These are phyloP conservation scores for Aspergillus proliferans DNA, from an alignment of 2,329 filamentous ascomycete species.

Conservation along the genomic window DNA sequence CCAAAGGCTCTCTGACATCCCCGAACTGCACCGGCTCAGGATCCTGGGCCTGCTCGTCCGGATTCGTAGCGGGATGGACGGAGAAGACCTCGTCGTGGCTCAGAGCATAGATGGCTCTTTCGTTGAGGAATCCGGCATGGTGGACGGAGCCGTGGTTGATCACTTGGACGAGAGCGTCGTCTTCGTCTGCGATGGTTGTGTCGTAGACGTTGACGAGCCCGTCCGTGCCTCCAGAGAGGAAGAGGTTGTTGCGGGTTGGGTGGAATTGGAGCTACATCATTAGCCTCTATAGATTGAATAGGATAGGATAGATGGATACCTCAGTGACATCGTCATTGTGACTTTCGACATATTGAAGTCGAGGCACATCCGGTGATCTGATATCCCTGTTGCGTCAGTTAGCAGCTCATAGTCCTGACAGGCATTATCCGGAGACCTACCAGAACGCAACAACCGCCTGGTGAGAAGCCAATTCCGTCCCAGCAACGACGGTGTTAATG, in stretches of 20 bases:
- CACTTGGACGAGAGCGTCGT: constrained; percentile 57
- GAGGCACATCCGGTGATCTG: constrained; percentile 30
- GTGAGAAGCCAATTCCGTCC: constrained; percentile 47
- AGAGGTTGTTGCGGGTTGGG: constrained; percentile 45
- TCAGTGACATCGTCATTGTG: constrained; percentile 57
- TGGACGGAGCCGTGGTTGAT: constrained; percentile 59
- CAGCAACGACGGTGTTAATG: constrained; percentile 47
- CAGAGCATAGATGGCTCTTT: constrained; percentile 50
- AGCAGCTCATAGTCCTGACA: constrained; percentile 12
- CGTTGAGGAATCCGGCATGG: constrained; percentile 54
- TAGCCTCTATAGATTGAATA: background rate
- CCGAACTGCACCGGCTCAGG: constrained; percentile 47
- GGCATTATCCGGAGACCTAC: constrained; percentile 18
- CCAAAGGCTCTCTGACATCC: constrained; percentile 50
- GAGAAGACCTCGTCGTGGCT: constrained; percentile 59
- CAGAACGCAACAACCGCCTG: constrained; percentile 40
- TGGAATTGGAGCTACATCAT: constrained; percentile 44
- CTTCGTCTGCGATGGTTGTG: constrained; percentile 51
- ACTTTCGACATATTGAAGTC: constrained; percentile 40
- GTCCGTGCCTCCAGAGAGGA: constrained; percentile 58
- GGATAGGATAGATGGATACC: constrained; percentile 27
- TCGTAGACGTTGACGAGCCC: constrained; percentile 59
- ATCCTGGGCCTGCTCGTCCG: constrained; percentile 42
- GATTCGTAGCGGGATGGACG: constrained; percentile 49
- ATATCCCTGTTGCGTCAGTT: constrained; percentile 36